Evolutionary conservation across 164 flowering plant species (phyloP).

Genomic region (Pachysandra terminalis): DNA sequence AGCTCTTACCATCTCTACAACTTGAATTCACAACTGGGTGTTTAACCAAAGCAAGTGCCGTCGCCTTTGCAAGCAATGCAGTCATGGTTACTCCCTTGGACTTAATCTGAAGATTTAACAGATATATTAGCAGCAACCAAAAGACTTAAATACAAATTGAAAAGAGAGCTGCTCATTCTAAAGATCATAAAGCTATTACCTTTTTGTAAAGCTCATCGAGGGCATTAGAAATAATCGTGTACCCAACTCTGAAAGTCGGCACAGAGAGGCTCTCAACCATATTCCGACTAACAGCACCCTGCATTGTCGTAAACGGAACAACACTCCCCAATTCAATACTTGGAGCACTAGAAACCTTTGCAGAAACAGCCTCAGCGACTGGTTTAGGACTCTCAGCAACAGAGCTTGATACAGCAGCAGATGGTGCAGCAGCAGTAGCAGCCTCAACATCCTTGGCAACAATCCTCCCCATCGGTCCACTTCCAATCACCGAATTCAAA

Average conservation of each 20-base stretch:
- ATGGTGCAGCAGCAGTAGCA: conserved; percentile 38
- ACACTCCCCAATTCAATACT: conserved; percentile 46
- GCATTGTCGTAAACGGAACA: conserved; percentile 92
- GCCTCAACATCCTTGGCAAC: conserved; percentile 94
- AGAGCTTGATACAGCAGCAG: conserved; percentile 17
- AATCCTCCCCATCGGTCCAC: conserved; percentile 87
- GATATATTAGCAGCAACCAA: not conserved
- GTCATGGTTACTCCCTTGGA: conserved; percentile 99
- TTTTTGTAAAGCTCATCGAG: conserved; percentile 91
- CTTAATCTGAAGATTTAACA: conserved; percentile 48
- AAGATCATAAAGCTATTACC: conserved; percentile 35
- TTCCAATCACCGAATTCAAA: conserved; percentile 58
- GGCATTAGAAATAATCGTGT: conserved; percentile 80
- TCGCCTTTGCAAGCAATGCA: conserved; percentile 94
- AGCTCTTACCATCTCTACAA: conserved; percentile 95
- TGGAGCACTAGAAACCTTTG: conserved; percentile 16
- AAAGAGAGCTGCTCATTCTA: not conserved
- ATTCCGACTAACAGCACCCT: conserved; percentile 86
- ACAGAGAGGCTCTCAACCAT: conserved; percentile 90
- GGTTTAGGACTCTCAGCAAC: conserved; percentile 7
- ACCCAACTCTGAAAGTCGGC: conserved; percentile 94
- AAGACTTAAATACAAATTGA: conserved; percentile 6
- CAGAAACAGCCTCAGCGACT: conserved; percentile 8
- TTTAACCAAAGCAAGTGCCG: conserved; percentile 87
- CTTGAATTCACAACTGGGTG: conserved; percentile 92